Evolutionary conservation across 2,329 filamentous ascomycete species (phyloP), one percentile per base, ranked within the genome.

Genomic region (Lasiodiplodia citricola): DNA sequence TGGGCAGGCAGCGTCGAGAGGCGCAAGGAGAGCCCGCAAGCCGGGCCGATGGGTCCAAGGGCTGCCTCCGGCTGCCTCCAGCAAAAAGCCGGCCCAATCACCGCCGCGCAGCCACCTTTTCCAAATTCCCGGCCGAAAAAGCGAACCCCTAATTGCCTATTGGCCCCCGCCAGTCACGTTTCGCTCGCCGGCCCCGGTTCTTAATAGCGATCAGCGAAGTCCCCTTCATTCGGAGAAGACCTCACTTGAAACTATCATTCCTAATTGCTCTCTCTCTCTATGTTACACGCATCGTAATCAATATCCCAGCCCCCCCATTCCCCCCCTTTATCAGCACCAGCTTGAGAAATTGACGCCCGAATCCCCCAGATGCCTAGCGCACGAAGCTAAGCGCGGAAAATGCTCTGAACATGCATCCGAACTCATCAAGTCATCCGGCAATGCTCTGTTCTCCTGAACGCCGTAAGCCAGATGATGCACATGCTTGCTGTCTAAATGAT

Each of bases 401-500:
- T 62, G 58, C 38, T 50, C 41, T 50, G 58, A 62, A 60, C 57
- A 60, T 44, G 57, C 58, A 51, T 50, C 38, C 58, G 58, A 62
- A 64, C 44, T 52, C 60, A 23, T 64, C 47, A 64, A 64, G 60
- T 64, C 60, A 52, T 64, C 60, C 60, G 44, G 44, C 37, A 23
- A 51, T 52, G 60, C 60, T 25, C 35, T 64, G 44, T 52, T 64
- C 60, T 64, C 60, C 60, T 52, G 60, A 64, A 64, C 60, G 60
- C 60, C 60, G 47, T 64, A 64, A 64, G 60, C 60, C 60, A 52
- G 60, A 31, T 21, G n/a, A 64, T 64, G 60, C 57, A 47, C 35
- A 64, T 64, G 60, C 60, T 64, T 51, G 52, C 60, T 64, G 60
- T 64, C 60, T 64, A 64, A 64, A 35, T 31, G 25, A 64, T 64